Evolutionary conservation across 2,329 filamentous ascomycete genomes (phyloP).

Genomic region (Camptophora hylomeconis): DNA sequence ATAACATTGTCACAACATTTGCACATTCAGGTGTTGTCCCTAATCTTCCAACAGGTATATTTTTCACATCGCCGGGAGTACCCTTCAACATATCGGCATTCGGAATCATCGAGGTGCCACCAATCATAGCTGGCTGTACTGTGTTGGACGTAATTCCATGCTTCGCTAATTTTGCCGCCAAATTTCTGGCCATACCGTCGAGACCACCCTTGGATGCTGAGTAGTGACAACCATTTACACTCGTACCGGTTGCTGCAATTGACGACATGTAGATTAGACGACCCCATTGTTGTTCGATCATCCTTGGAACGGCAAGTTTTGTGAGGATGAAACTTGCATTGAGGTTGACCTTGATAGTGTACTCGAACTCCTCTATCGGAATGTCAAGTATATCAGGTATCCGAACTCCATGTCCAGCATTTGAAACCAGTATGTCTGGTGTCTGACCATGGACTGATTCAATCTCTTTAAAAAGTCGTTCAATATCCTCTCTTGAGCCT

Average conservation of each 20-base stretch:
- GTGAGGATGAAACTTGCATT: slow-evolving; percentile 49
- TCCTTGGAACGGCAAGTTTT: slow-evolving; percentile 47
- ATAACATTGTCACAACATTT: slow-evolving; percentile 48
- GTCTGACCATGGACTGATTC: slow-evolving; percentile 38
- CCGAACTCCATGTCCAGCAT: slow-evolving; percentile 54
- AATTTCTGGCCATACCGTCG: slow-evolving; percentile 52
- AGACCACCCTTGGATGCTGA: slow-evolving; percentile 47
- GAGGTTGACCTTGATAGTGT: slow-evolving; percentile 49
- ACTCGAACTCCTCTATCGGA: slow-evolving; percentile 50
- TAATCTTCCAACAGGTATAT: slow-evolving; percentile 46
- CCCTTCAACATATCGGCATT: slow-evolving; percentile 37
- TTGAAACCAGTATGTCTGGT: slow-evolving; percentile 52
- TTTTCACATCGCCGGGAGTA: slow-evolving; percentile 45
- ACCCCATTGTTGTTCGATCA: slow-evolving; percentile 49
- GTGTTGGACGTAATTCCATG: slow-evolving; percentile 54
- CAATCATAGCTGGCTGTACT: slow-evolving; percentile 57
- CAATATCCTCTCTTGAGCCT: slow-evolving; percentile 38
- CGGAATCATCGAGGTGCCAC: slow-evolving; percentile 50
- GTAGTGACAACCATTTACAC: slow-evolving; percentile 47
- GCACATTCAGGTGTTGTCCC: slow-evolving; percentile 48
- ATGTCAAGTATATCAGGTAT: slow-evolving; percentile 46
- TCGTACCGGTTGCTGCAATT: slow-evolving; percentile 49
- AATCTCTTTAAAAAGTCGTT: slow-evolving; percentile 43
- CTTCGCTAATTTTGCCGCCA: slow-evolving; percentile 45
- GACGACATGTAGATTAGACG: slow-evolving; percentile 52